Percentiles rank a stretch among this genome's conserved stretches.
phyloP scores from a whole-genome alignment of 108 stramenopile genomes.

The Cylindrotheca fusiformis region DNA sequence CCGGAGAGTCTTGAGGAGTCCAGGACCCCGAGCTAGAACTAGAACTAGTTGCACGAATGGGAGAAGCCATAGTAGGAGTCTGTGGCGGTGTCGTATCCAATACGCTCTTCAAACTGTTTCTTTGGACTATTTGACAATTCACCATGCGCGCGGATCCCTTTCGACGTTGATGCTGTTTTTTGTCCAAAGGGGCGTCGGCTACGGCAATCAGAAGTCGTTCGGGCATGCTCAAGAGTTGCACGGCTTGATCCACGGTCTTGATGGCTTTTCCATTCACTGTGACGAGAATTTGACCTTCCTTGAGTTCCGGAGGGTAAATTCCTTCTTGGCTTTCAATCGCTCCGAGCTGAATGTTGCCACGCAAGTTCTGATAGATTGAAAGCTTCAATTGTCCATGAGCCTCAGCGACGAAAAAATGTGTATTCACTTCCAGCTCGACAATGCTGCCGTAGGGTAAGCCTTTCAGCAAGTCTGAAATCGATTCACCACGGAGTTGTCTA shows the following conservation, averaged over 20 bases:
- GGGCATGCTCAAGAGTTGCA: not conserved
- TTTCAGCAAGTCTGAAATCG: not conserved
- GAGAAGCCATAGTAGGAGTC: too few species aligned
- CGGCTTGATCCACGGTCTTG: not conserved
- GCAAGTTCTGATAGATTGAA: not conserved
- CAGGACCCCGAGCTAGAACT: too few species aligned
- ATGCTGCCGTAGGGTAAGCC: not conserved
- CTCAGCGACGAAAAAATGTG: not conserved
- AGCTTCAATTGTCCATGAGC: not conserved
- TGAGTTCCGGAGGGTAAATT: not conserved
- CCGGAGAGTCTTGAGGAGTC: too few species aligned
- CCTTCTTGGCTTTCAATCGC: not conserved
- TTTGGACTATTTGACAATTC: too few species aligned
- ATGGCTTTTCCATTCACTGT: not conserved
- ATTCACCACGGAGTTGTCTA: not conserved
- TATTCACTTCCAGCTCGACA: not conserved
- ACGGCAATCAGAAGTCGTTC: not conserved
- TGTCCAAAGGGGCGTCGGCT: not conserved
- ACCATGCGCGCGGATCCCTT: not conserved
- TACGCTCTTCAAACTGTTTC: too few species aligned
- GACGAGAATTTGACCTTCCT: not conserved
- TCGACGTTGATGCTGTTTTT: not conserved
- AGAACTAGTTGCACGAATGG: too few species aligned
- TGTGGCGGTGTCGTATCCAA: too few species aligned
- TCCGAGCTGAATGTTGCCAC: not conserved